A percentile compares a stretch with the other conserved stretches of the same genome.
Conservation (phyloP, 163 green algal species). For the Trebouxia gelatinosa region DNA sequence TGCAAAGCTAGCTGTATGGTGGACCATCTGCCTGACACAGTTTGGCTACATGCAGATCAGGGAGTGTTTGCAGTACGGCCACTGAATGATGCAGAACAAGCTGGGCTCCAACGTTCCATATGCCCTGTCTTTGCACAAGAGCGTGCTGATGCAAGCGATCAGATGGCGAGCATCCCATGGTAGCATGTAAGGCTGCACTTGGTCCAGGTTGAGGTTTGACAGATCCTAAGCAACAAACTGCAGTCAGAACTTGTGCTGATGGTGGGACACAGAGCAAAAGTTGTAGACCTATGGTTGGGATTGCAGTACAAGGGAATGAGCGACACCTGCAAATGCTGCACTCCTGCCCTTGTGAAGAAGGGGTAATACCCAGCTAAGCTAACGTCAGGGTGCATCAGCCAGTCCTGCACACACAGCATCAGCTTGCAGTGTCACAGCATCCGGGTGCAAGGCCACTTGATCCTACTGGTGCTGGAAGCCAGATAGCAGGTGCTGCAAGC, state of each 20-base stretch:
- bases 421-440: no score
- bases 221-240: background rate
- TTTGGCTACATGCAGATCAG: slow-evolving; percentile 11
- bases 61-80: slow-evolving; percentile 16
- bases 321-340: background rate
- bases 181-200: background rate
- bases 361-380: background rate
- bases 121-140: background rate
- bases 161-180: background rate
- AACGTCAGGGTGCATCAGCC: background rate
- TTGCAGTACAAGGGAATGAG: background rate
- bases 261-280: background rate
- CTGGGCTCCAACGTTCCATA: background rate
- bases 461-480: no score
- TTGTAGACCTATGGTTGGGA: background rate
- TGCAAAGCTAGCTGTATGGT: no score
- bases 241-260: background rate
- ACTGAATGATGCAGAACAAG: slow-evolving; percentile 3
- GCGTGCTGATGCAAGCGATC: background rate
- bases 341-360: background rate
- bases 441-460: no score
- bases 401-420: background rate
- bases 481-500: no score
- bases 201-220: background rate
- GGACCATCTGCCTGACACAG: no score